Percentiles rank a stretch among this genome's conserved stretches.
These are phyloP conservation scores for Globisporangium acanthophoron DNA, from an alignment of 352 stramenopile genomes.

Conservation along the genomic window DNA sequence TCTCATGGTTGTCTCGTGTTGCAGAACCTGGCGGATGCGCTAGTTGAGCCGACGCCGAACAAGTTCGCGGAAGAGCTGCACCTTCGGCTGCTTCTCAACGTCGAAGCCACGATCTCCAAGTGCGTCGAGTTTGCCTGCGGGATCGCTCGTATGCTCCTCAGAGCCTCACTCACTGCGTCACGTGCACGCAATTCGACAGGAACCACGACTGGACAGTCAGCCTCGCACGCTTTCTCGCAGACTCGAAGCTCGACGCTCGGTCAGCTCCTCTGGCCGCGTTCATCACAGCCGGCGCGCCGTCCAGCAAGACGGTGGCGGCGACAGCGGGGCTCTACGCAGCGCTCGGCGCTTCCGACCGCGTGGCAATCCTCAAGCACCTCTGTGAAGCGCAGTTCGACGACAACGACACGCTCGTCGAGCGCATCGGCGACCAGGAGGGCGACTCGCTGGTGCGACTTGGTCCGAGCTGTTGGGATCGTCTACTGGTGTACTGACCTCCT, in stretches of 20 bases:
- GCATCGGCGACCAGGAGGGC: slow-evolving; percentile 46
- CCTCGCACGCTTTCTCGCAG: slow-evolving; percentile 39
- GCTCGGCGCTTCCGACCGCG: slow-evolving; percentile 29
- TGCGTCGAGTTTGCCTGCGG: slow-evolving; percentile 9
- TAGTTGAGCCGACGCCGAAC: slow-evolving; percentile 27
- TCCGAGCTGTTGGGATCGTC: neutral
- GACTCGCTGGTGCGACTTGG: slow-evolving; percentile 30
- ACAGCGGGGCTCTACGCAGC: slow-evolving; percentile 33
- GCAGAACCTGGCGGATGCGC: slow-evolving; percentile 29
- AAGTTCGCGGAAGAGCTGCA: slow-evolving; percentile 42
- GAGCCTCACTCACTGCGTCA: neutral
- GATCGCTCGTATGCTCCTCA: neutral
- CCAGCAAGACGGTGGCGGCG: slow-evolving; percentile 17
- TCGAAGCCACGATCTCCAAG: slow-evolving; percentile 41
- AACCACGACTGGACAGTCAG: slow-evolving; percentile 42
- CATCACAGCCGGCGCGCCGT: neutral
- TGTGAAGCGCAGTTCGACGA: slow-evolving; percentile 65
- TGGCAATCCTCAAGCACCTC: slow-evolving; percentile 51
- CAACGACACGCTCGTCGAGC: slow-evolving; percentile 50
- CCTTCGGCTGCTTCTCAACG: slow-evolving; percentile 34
- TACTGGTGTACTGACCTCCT: neutral
- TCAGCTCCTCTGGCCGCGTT: slow-evolving; percentile 9
- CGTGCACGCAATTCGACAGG: slow-evolving; percentile 9
- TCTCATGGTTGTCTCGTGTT: neutral
- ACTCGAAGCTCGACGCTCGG: slow-evolving; percentile 20